Evolutionary conservation across 2,329 filamentous ascomycete species (phyloP).

Genomic region (Venturia oleaginea): DNA sequence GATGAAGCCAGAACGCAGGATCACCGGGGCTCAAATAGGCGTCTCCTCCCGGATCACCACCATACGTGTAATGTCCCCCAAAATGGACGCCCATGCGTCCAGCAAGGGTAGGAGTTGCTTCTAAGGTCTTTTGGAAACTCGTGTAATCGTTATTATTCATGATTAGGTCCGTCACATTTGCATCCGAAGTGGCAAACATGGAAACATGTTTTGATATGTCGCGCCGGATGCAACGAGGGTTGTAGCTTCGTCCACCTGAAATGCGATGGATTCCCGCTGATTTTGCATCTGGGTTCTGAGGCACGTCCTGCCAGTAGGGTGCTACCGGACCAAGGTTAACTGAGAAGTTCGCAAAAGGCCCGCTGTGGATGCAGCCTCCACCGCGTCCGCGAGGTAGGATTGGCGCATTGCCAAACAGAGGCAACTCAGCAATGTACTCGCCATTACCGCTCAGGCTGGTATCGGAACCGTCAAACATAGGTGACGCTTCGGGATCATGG

Average conservation of each 20-base stretch:
- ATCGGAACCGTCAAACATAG: constrained; percentile 21
- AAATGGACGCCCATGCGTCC: constrained; percentile 1
- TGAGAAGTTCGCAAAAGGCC: constrained; percentile 24
- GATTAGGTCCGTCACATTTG: constrained; percentile 28
- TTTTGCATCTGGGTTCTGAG: constrained; percentile 20
- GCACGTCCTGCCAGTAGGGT: constrained; percentile 16
- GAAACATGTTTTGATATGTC: constrained; percentile 31
- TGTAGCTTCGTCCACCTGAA: constrained; percentile 1
- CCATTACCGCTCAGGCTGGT: constrained; percentile 29
- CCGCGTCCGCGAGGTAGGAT: constrained; percentile 17
- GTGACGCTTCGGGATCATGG: constrained; percentile 22
- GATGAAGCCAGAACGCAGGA: constrained; percentile 16
- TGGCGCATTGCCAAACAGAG: neutral
- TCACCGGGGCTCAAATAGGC: constrained; percentile 8
- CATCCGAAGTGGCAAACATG: constrained; percentile 21
- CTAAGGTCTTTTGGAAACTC: constrained; percentile 25
- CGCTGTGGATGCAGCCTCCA: constrained; percentile 20
- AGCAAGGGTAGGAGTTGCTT: neutral
- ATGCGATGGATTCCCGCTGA: neutral
- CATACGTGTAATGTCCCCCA: constrained; percentile 2
- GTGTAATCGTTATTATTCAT: constrained; percentile 28
- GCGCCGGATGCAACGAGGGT: constrained; percentile 36
- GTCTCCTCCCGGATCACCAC: constrained; percentile 10
- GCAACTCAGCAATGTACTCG: constrained; percentile 13
- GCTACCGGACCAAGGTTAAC: constrained; percentile 32